Conservation (phyloP, 2,329 filamentous ascomycete genomes). For the Sporothrix curviconia region DNA sequence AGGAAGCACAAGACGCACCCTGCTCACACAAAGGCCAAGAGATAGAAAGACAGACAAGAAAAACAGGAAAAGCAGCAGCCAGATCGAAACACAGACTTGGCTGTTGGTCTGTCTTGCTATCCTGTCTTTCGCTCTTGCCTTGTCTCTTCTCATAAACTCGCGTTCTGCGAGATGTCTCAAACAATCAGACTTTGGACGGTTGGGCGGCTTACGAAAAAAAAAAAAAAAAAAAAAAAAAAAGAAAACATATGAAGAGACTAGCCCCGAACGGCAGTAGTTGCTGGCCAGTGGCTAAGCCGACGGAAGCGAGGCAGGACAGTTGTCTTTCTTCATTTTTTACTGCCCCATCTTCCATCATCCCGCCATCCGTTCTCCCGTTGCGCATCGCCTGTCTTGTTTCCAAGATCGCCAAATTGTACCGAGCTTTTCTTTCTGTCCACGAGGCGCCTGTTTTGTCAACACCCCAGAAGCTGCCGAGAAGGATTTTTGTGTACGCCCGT, state of each 20-base stretch:
- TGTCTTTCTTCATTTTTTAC: background rate
- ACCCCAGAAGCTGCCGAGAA: slow-evolving; percentile 2
- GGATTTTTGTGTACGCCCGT: background rate
- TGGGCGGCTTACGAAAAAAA: too few relatives aligned
- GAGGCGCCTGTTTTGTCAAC: too few relatives aligned
- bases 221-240: background rate
- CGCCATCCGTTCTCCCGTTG: background rate
- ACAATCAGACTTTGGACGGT: too few relatives aligned
- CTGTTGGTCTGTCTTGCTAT: background rate
- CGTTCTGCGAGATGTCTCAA: slow-evolving; percentile 2
- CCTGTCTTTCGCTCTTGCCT: background rate
- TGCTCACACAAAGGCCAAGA: background rate
- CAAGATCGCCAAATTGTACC: too few relatives aligned
- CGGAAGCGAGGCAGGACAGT: too few relatives aligned
- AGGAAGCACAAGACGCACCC: too few relatives aligned
- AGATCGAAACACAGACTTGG: background rate
- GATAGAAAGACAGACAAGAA: background rate
- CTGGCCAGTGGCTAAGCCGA: too few relatives aligned
- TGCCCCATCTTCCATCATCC: background rate
- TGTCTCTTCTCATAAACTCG: background rate
- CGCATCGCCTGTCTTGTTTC: background rate
- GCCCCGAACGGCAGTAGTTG: too few relatives aligned
- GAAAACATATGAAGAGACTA: background rate
- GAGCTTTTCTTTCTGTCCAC: too few relatives aligned
- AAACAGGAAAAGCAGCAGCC: background rate